phyloP scores from a whole-genome alignment of 2,329 filamentous ascomycete genomes.

The Emergomyces orientalis region DNA sequence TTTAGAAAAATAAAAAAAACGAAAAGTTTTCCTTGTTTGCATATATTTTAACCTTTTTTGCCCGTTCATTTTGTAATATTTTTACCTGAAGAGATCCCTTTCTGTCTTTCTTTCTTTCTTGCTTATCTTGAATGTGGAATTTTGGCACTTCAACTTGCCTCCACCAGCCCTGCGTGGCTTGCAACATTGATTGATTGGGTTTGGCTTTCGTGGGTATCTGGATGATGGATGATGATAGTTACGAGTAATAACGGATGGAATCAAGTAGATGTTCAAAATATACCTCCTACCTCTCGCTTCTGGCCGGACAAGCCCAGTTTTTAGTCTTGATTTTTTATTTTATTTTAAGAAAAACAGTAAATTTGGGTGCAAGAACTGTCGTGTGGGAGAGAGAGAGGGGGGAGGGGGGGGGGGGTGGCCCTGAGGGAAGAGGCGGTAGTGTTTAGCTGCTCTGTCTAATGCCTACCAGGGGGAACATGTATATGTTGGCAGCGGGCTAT shows the following conservation, averaged over 20 bases:
- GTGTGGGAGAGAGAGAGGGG: no score
- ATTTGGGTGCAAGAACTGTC: no score
- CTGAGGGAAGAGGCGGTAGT: neutral
- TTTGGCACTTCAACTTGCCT: slow-evolving; percentile 9
- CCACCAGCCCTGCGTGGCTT: neutral
- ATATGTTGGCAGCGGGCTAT: neutral
- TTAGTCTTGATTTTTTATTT: no score
- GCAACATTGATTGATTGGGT: neutral
- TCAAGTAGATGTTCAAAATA: no score
- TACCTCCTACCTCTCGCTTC: no score
- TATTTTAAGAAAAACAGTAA: no score
- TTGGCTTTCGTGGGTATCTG: neutral
- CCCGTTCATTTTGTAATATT: neutral
- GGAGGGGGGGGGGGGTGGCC: neutral
- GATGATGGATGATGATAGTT: neutral
- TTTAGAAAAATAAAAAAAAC: no score
- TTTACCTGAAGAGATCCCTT: neutral
- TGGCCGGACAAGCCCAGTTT: no score
- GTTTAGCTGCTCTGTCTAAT: neutral
- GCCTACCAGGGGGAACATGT: no score
- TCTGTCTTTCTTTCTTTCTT: neutral
- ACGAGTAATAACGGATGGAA: no score
- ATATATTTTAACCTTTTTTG: no score
- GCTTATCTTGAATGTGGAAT: neutral
- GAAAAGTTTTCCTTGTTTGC: no score